Evolutionary conservation across 2,329 filamentous ascomycete species (phyloP).

Genomic region (Sporothrix pallida): DNA sequence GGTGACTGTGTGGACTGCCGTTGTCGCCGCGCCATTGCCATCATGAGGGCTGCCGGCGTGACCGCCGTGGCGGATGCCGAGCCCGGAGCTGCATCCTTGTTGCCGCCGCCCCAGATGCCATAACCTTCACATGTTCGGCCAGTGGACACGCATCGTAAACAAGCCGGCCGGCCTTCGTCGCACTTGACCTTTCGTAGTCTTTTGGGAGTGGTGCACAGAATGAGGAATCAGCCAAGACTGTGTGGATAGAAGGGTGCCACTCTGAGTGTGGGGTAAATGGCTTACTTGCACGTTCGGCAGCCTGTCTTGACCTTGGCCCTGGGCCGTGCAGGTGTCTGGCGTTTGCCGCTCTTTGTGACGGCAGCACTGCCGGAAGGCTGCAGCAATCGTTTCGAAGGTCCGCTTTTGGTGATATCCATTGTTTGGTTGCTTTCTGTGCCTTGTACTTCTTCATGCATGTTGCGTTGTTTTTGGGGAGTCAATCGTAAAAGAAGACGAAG

Average conservation of each 20-base stretch:
- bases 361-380: not conserved
- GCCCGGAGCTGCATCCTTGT: not conserved
- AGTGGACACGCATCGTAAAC: conserved; percentile 10
- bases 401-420: not conserved
- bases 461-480: not conserved
- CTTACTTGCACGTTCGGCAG: conserved; percentile 27
- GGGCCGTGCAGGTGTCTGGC: not conserved
- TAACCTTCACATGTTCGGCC: conserved; percentile 20
- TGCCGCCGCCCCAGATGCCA: conserved; percentile 20
- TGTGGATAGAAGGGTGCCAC: not conserved
- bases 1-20: not conserved
- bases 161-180: conserved; percentile 20
- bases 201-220: not conserved
- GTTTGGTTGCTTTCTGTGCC: not conserved
- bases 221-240: conserved; percentile 16
- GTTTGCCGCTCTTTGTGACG: not conserved
- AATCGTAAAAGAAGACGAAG: conserved; percentile 9
- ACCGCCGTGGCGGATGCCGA: not conserved
- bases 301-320: conserved; percentile 24
- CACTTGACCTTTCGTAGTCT: conserved; percentile 26
- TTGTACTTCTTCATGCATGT: not conserved
- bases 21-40: not conserved
- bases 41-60: conserved; percentile 2
- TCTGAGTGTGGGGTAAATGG: not conserved
- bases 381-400: not conserved